A percentile compares a stretch with the other conserved stretches of the same genome.
Evolutionary conservation across 2,329 filamentous ascomycete species (phyloP).

Genomic region (Grosmannia clavigera): DNA sequence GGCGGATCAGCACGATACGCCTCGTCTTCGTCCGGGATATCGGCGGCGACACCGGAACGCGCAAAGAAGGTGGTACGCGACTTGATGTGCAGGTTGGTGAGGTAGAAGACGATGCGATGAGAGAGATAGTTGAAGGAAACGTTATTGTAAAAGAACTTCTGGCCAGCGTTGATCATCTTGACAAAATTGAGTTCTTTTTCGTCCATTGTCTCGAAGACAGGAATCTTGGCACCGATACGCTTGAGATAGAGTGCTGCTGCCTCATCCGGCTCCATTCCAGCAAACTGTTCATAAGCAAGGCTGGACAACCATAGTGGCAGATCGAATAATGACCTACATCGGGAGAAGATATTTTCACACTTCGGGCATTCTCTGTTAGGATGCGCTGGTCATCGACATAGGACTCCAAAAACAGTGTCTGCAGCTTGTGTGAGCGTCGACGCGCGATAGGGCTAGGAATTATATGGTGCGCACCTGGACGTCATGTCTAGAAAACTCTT

Average conservation of each 20-base stretch:
- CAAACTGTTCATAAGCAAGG: constrained; percentile 43
- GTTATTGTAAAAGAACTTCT: constrained; percentile 91
- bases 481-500: constrained; percentile 96
- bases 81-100: constrained; percentile 96
- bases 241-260: constrained; percentile 84
- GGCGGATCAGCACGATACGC: constrained; percentile 85
- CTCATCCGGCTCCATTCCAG: constrained; percentile 82
- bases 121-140: constrained; percentile 93
- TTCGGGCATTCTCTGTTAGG: constrained; percentile 89
- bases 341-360: constrained; percentile 94
- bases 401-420: constrained; percentile 95
- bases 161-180: constrained; percentile 97
- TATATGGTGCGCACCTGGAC: constrained; percentile 49
- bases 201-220: constrained; percentile 92
- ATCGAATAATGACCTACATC: constrained; percentile 47
- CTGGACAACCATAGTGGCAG: neutral
- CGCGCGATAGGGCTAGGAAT: neutral
- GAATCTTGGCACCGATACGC: constrained; percentile 84
- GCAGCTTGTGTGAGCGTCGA: neutral
- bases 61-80: constrained; percentile 87
- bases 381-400: constrained; percentile 88
- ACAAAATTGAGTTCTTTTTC: constrained; percentile 92
- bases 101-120: constrained; percentile 94
- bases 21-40: constrained; percentile 75
- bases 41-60: constrained; percentile 73